Base-by-base conservation (phyloP, 331 rosid genomes). In the Malus hybrid region DNA sequence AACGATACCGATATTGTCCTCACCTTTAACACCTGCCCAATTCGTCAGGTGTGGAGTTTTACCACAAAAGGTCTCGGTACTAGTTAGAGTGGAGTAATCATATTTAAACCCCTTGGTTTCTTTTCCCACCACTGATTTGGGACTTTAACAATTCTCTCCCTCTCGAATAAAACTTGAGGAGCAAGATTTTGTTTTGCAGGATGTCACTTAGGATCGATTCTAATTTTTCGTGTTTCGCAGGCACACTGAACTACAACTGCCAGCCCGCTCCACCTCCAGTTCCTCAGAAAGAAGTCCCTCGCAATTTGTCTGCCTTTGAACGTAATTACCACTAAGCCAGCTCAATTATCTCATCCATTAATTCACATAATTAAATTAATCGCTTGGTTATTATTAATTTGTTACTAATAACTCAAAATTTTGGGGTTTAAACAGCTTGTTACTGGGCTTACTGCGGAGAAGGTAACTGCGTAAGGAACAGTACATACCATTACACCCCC, bases 391-490 rank as follows among this genome's bases (percentile, higher is more conserved):
- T 5, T 59, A 2, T 15, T 24, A 16, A 1, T 48, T 5, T 59
- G 10, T 15, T 24, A 16, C 1, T 48, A 68, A 31, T 24, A 7
- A 11, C 28, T 5, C 4, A 19, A 16, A 3, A 11, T 50, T 24
- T 77, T 27, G 61, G 72, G n/a, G 22, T 14, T 75, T 20, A 65
- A 36, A 19, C 63, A 93, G 98, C 96, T 76, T 93, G 98, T 86
- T 81, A 83, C 76, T 93, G 96, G 97, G 86, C 83, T 1, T 93
- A 93, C 70, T 93, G 98, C 76, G 98, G 98, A 33, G 88, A 80
- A 69, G 98, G 97, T 3, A 24, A 0, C 2, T 93, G 98, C 80
- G 42, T 10, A 0, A 76, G 44, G 76, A 90, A 91, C 83, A 39
- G 0, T 12, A 88, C 89, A 18, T 61, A 83, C 69, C 42, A 76